phyloP scores from a whole-genome alignment of 2,329 filamentous ascomycete genomes.

The Keithomyces neogunnii region DNA sequence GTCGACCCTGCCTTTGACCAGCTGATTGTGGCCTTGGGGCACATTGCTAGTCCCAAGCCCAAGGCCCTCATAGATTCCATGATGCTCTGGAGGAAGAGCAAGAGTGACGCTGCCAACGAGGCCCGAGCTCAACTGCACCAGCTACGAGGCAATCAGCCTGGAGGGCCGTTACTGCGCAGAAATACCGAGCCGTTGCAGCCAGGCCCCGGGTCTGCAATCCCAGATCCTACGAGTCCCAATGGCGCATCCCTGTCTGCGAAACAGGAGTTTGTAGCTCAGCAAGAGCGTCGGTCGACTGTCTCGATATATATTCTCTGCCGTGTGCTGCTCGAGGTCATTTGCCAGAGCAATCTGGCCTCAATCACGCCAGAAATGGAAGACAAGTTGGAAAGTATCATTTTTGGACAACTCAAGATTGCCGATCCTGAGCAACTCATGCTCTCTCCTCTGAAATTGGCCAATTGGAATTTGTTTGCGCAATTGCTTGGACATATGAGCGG shows the following conservation, averaged over 20 bases:
- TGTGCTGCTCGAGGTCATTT: conserved; percentile 88
- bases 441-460: conserved; percentile 79
- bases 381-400: conserved; percentile 90
- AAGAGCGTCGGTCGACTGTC: conserved; percentile 83
- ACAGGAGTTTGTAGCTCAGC: conserved; percentile 67
- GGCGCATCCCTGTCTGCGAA: conserved; percentile 36
- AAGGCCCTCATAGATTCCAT: conserved; percentile 94
- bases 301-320: conserved; percentile 95
- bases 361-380: conserved; percentile 90
- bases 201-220: conserved; percentile 15
- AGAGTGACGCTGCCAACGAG: conserved; percentile 78
- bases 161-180: conserved; percentile 51
- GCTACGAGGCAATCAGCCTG: conserved; percentile 31
- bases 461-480: conserved; percentile 92
- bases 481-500: conserved; percentile 94
- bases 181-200: conserved; percentile 65
- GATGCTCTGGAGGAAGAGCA: conserved; percentile 96
- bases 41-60: conserved; percentile 89
- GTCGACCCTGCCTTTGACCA: conserved; percentile 88
- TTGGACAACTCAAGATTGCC: conserved; percentile 84
- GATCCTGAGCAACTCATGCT: conserved; percentile 72
- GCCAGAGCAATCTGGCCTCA: conserved; percentile 72
- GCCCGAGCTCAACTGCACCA: conserved; percentile 53
- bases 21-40: conserved; percentile 83
- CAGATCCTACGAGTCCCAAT: conserved; percentile 23